Base-by-base conservation (phyloP, 2,329 filamentous ascomycete genomes). In the Claviceps sp. region DNA sequence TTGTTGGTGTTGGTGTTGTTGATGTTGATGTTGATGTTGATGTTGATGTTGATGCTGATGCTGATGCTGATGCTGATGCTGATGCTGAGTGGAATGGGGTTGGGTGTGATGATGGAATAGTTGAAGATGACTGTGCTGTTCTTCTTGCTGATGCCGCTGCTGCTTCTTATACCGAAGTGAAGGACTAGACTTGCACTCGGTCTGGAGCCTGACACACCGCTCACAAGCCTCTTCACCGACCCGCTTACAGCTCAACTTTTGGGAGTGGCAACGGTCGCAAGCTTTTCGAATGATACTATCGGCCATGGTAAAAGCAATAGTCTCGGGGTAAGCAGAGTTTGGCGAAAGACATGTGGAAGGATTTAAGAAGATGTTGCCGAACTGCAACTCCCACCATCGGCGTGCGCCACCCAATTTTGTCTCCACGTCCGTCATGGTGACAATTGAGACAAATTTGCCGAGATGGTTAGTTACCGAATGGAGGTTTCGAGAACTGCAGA, bases 171-270 rank as follows among this genome's bases (percentile, higher is more conserved):
- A 66, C 8, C 64, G 60, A 42, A 69, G 57, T 5, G 70, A 73
- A 2, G 68, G 70, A 54, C 70, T 74, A 29, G 66, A 72, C 54
- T 65, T 72, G 64, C 71, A 74, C 54, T 68, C 63, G 4, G 66
- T 62, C 47, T 67, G 67, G 52, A 72, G 45, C 52, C 68, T 64
- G 23, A 67, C 55, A 54, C 71, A 74, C 11, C 71, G 63, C 57
- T 72, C 68, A 57, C 71, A 73, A 20, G 66, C 57, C 47, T 68
- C 67, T 49, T 66, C 65, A 52, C 63, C 64, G 52, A 62, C 59
- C 48, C 71, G 66, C 57, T 69, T 73, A 61, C 71, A 74, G 55
- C 67, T 69, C 53, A 74, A 63, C 59, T 74, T 74, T 57, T 73
- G 70, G 17, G 59, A 59, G 56, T 74, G 71, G 57, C 71, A 74